These are phyloP conservation scores for Blastobotrys petasosporus DNA, from an alignment of 1,139 yeast species.

Conservation along the genomic window DNA sequence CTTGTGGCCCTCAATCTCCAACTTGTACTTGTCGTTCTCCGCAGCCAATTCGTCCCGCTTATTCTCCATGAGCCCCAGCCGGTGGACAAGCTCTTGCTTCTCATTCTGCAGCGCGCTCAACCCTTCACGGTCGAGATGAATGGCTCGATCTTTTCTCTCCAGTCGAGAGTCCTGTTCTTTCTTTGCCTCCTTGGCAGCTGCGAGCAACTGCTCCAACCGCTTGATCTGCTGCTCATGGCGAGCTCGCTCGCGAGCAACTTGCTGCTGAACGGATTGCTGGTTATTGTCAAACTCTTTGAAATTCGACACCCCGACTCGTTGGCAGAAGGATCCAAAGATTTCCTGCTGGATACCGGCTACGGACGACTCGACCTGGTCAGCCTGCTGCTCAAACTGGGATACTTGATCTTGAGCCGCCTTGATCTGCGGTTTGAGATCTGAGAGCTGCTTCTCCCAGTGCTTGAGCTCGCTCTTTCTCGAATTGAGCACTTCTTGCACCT, in stretches of 20 bases:
- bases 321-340: conserved; percentile 52
- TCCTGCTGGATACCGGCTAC: conserved; percentile 24
- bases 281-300: conserved; percentile 57
- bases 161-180: conserved; percentile 9
- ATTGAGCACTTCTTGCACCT: conserved; percentile 45
- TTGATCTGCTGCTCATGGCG: conserved; percentile 11
- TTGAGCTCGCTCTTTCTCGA: conserved; percentile 54
- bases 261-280: conserved; percentile 45
- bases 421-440: conserved; percentile 15
- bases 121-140: not conserved
- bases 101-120: conserved; percentile 1
- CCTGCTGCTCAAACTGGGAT: conserved; percentile 17
- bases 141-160: conserved; percentile 1
- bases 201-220: conserved; percentile 8
- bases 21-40: conserved; percentile 18
- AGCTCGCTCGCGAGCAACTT: conserved; percentile 7
- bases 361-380: conserved; percentile 20
- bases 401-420: conserved; percentile 14
- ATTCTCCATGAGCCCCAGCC: conserved; percentile 6
- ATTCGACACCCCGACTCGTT: conserved; percentile 44
- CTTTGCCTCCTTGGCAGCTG: not conserved
- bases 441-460: conserved; percentile 38
- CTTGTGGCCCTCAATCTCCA: conserved; percentile 10
- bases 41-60: conserved; percentile 14
- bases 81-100: conserved; percentile 4